Conservation (phyloP, 495 filamentous ascomycete species). For the Sabuloglossum arenarium region DNA sequence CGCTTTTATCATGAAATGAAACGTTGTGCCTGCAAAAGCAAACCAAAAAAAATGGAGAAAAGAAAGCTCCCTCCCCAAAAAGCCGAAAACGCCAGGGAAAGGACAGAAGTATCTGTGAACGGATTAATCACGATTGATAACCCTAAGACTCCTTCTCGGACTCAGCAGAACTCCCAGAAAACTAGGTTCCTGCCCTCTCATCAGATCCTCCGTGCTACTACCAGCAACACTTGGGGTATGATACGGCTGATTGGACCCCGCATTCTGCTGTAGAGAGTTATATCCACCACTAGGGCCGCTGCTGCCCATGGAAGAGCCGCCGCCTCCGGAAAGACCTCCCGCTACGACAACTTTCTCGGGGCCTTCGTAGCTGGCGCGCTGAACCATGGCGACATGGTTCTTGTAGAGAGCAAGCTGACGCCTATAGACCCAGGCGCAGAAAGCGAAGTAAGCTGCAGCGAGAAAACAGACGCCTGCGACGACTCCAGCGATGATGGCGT, state of each 20-base stretch:
- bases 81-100: neutral
- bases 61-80: neutral
- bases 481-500: conserved; percentile 40
- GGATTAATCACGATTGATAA: conserved; percentile 32
- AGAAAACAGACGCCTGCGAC: conserved; percentile 18
- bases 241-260: neutral
- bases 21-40: too few relatives aligned
- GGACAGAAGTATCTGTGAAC: neutral
- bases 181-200: conserved; percentile 44
- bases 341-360: conserved; percentile 16
- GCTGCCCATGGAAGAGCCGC: neutral
- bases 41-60: neutral
- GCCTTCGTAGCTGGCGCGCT: conserved; percentile 14
- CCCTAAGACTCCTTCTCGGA: conserved; percentile 48
- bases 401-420: conserved; percentile 40
- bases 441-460: conserved; percentile 39
- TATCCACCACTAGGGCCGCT: neutral
- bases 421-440: conserved; percentile 50
- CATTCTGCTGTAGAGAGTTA: neutral
- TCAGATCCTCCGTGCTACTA: conserved; percentile 26
- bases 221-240: neutral
- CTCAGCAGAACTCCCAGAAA: conserved; percentile 55
- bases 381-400: conserved; percentile 35
- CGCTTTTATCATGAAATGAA: too few relatives aligned
- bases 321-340: conserved; percentile 8